These are phyloP conservation scores for Arachnopeziza araneosa DNA, from an alignment of 2,329 filamentous ascomycete genomes.

Conservation along the genomic window DNA sequence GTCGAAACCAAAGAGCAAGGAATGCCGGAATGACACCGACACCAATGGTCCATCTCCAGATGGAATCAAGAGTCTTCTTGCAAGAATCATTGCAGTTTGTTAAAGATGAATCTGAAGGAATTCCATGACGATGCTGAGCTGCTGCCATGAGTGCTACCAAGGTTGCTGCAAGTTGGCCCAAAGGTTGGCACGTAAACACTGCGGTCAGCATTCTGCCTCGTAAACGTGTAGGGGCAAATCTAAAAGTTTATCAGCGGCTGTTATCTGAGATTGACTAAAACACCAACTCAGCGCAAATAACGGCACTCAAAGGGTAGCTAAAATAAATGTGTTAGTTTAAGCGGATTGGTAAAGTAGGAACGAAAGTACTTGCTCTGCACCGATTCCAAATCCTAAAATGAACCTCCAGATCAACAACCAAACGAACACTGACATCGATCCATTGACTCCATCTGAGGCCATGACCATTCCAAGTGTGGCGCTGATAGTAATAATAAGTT, in stretches of 20 bases:
- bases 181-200: slow-evolving; percentile 64
- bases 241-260: slow-evolving; percentile 14
- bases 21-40: slow-evolving; percentile 59
- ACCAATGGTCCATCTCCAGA: slow-evolving; percentile 55
- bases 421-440: slow-evolving; percentile 36
- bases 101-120: slow-evolving; percentile 7
- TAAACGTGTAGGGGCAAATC: slow-evolving; percentile 50
- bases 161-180: slow-evolving; percentile 61
- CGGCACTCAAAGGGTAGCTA: slow-evolving; percentile 56
- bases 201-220: slow-evolving; percentile 61
- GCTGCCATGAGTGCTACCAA: slow-evolving; percentile 63
- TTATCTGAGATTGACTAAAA: background rate
- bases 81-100: slow-evolving; percentile 46
- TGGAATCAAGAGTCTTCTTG: slow-evolving; percentile 67
- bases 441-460: slow-evolving; percentile 36
- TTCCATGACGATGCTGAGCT: slow-evolving; percentile 38
- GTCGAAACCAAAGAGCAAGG: slow-evolving; percentile 59
- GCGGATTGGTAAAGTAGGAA: background rate
- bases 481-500: slow-evolving; percentile 41
- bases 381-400: slow-evolving; percentile 49
- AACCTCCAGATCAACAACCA: slow-evolving; percentile 44
- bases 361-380: slow-evolving; percentile 43
- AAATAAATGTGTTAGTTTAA: background rate
- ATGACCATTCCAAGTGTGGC: slow-evolving; percentile 42
- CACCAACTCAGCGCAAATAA: slow-evolving; percentile 61